Evolutionary conservation across 139 green algal species (phyloP), one percentile per base, ranked within the genome.

Genomic region (Picochlorum sp.): DNA sequence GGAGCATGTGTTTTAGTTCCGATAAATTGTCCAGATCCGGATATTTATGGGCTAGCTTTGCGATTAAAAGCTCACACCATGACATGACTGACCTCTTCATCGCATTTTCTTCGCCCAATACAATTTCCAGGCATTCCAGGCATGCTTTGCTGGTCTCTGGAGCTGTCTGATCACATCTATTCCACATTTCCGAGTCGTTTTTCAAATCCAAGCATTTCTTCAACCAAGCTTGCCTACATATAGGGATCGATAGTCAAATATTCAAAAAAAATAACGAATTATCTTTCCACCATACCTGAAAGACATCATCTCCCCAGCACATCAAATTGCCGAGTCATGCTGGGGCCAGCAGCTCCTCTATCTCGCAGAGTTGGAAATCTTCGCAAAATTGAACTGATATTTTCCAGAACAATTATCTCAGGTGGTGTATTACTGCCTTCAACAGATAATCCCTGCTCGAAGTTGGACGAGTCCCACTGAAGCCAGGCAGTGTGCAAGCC

Each of bases 41-140:
- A 62, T 83, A 72, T 57, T 65, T 49, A 57, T 79, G 76, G 49
- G 88, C 61, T 49, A 89, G 60, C 56, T 76, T 66, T 7, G 72
- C 80, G 6, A 80, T 74, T 38, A 85, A 72, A 44, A 81, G 67
- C 78, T 90, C 84, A 45, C 80, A 50, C 84, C 84, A 90, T 57
- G 44, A 75, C 7, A 4, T 10, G 0, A 73, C 64, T 15, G 62
- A 38, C 13, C 26, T 20, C 1, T 21, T 20, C 26, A 79, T 28
- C 13, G 63, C 70, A 6, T 45, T 57, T 14, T 82, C 79, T 16
- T 77, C 66, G 23, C 82, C 80, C 8, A 58, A 38, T 57, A 88
- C 62, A 26, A 88, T 63, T 0, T n/a, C 20, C 54, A 90, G 62
- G 47, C 85, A 44, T 4, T 3, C 52, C 1, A 56, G 61, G 45